Base-by-base conservation (phyloP, 129 eudicot genomes). In the Centella asiatica region DNA sequence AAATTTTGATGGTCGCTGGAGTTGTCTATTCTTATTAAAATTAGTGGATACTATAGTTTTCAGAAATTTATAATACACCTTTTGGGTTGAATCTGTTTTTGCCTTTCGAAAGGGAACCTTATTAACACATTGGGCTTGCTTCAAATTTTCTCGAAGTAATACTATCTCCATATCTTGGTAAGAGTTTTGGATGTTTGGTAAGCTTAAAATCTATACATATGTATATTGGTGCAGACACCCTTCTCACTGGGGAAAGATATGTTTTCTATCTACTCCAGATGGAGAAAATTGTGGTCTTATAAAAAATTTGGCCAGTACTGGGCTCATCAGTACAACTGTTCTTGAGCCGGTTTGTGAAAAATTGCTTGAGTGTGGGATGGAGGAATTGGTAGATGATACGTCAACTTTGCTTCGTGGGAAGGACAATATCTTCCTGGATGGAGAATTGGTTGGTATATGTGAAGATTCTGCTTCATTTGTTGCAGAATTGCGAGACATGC, bases 281-380 rank as follows among this genome's bases (percentile, higher is more conserved):
- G 97, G 97, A 64, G 95, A 90, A 69, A 90, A 86, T 65, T 86
- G 97, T 66, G 97, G 97, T 51, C 78, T 90, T 47, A 87, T 90
- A 24, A 90, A 90, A 48, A 90, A 90, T 83, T 68, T 90, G 26
- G 79, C 98, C 6, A 85, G 94, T 72, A 50, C 89, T 48, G 95
- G 96, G 45, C 70, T 86, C 73, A 90, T 90, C 44, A 90, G 95
- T 70, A 75, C 83, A 6, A 62, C 54, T 39, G 31, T 77, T 39
- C 55, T 47, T 47, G 80, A 72, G 25, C 73, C 65, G 47, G 56
- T 90, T 37, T 52, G 73, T 40, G 76, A 74, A 19, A 68, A 69
- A 39, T 52, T 90, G 56, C 36, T 62, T 0, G 64, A 74, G 42
- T 84, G 80, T 48, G 98, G 98, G 13, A 81, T 90, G 95, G 71